Evolutionary conservation across 371 early-diverging fungal genomes (phyloP).

Genomic region (Mortierella sp.): DNA sequence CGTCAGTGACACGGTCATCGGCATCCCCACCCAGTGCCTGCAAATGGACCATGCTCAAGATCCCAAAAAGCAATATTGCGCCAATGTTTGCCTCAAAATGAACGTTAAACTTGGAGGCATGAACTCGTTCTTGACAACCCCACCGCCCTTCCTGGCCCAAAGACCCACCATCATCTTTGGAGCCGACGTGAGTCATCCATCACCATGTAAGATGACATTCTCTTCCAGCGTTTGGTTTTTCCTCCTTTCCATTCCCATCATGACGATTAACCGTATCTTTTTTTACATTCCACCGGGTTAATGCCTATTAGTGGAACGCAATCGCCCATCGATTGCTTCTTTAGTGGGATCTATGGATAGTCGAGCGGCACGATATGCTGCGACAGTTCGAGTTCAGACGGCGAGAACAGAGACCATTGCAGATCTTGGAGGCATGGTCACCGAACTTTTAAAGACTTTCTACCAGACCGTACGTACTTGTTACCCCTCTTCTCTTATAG

Average conservation of each 20-base stretch:
- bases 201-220: constrained; percentile 62
- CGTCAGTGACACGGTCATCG: constrained; percentile 88
- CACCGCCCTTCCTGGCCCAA: constrained; percentile 71
- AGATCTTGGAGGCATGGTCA: constrained; percentile 83
- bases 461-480: constrained; percentile 61
- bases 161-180: constrained; percentile 93
- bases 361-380: constrained; percentile 84
- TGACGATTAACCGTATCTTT: no score
- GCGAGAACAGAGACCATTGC: constrained; percentile 89
- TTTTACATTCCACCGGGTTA: neutral
- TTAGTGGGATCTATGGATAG: constrained; percentile 91
- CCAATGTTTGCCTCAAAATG: neutral
- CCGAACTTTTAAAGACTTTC: constrained; percentile 85
- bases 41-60: constrained; percentile 75
- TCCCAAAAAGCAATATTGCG: constrained; percentile 73
- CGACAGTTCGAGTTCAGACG: constrained; percentile 84
- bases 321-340: constrained; percentile 87
- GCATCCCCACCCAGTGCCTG: constrained; percentile 94
- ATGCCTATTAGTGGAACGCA: constrained; percentile 53
- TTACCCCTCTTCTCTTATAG: constrained; percentile 84
- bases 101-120: constrained; percentile 60
- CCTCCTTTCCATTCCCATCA: neutral
- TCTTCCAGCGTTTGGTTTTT: neutral
- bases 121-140: constrained; percentile 66
- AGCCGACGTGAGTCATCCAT: constrained; percentile 94